These are phyloP conservation scores for Clavispora vitiphila DNA, from an alignment of 805 yeast species.

Conservation along the genomic window DNA sequence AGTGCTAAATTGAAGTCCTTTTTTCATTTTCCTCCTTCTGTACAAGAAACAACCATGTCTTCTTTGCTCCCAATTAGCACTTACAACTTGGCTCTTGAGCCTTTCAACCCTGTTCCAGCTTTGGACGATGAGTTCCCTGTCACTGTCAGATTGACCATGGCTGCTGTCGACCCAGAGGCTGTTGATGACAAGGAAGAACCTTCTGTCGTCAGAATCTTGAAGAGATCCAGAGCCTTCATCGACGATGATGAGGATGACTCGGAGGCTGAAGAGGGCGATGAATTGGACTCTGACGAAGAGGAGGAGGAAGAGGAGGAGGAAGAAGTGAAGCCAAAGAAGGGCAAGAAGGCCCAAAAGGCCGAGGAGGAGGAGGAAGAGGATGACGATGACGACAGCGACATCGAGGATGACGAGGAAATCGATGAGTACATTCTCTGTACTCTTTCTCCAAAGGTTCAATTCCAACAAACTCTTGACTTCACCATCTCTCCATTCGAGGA, in stretches of 20 bases:
- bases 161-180: constrained; percentile 89
- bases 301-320: constrained; percentile 35
- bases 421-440: constrained; percentile 87
- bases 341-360: constrained; percentile 26
- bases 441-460: constrained; percentile 75
- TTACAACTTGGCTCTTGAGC: constrained; percentile 77
- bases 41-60: constrained; percentile 44
- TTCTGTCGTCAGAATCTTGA: constrained; percentile 83
- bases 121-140: constrained; percentile 82
- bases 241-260: constrained; percentile 43
- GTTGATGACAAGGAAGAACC: constrained; percentile 79
- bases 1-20: neutral
- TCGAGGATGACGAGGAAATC: constrained; percentile 66
- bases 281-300: constrained; percentile 40
- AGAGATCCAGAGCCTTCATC: constrained; percentile 47
- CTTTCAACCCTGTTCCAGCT: constrained; percentile 85
- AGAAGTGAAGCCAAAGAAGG: constrained; percentile 16
- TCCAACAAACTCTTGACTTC: constrained; percentile 86
- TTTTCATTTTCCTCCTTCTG: neutral
- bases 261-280: constrained; percentile 40
- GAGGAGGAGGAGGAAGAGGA: constrained; percentile 46
- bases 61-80: constrained; percentile 79
- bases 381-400: constrained; percentile 52
- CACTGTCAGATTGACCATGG: constrained; percentile 87
- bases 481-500: constrained; percentile 93